Evolutionary conservation across 2,329 filamentous ascomycete genomes (phyloP), one percentile per base, ranked within the genome.

Genomic region (Tolypocladium sp.): DNA sequence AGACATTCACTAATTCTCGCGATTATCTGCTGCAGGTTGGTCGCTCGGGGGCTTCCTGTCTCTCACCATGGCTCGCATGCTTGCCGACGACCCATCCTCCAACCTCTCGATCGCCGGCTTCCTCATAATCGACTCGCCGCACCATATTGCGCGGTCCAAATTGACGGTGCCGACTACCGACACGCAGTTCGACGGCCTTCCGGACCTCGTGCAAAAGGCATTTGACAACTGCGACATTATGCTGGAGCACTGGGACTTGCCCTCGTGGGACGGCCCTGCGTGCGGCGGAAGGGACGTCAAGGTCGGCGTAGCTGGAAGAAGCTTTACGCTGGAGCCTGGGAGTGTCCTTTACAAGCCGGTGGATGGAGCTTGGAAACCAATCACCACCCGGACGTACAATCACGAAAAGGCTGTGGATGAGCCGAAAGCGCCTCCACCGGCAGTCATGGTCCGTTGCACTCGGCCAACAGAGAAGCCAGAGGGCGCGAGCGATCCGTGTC

Each of bases 191-290:
- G 57, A 42, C 35, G 60, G 60, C 27, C 42, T 71, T 12, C 69
- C 69, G 4, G 61, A 65, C 4, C 63, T 64, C 9, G 65, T 72
- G 56, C 63, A 63, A 40, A 67, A 67, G 55, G 64, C 65, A n/a
- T 68, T 71, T 25, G 66, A 67, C 33, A 68, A 70, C 57, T 70
- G 68, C 64, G 64, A 69, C 30, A 58, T 63, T 40, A 71, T 71
- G 66, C 62, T 72, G 20, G 63, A 69, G 41, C 17, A 63, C 40
- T 71, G 69, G 69, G 63, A 68, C 25, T 62, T 68, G 7, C 69
- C 68, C 22, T 58, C 53, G 22, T 71, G 67, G 66, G 62, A 63
- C 25, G 64, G 57, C 13, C 62, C 64, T 17, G 57, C 62, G 4
- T 55, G 58, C 22, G 55, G 41, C 3, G 63, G 61, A 52, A 61